Evolutionary conservation across 352 stramenopile genomes (phyloP), one percentile per base, ranked within the genome.

Genomic region (Globisporangium radiosum): DNA sequence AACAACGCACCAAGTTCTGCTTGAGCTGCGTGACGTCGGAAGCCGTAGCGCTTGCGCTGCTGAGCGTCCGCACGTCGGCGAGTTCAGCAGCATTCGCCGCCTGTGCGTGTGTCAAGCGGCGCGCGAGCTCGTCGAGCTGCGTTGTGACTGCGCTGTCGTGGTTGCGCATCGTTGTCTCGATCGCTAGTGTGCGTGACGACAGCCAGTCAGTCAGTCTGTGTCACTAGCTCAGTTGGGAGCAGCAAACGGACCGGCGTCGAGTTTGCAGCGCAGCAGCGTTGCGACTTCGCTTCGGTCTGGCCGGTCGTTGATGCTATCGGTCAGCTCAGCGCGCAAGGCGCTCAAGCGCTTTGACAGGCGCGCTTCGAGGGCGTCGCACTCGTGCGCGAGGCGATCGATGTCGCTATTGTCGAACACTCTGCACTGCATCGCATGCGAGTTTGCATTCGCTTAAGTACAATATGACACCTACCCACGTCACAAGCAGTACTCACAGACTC

Each of bases 231-330:
- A 44, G 7, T 44, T 8, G 40, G 11, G 7, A 47, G 19, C 15
- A 63, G 33, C 17, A 44, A 51, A 57, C 72, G 36, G 66, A 80
- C 75, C 55, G 0, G 70, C 63, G 56, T 81, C 70, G 62, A 84
- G 71, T 40, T 81, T 76, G 1, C 56, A 65, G 36, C 53, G 68
- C 8, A 84, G 62, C n/a, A 75, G 65, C 47, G 78, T 75, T 2
- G 47, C 42, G 1, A 71, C 9, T 10, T 81, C 74, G 15, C 36
- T 66, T 63, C 66, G 72, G 45, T 47, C 67, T 14, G 68, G 38
- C 25, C 71, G 76, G 17, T 65, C 56, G n/a, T 52, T 48, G 13
- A 72, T 66, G 2, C 8, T 44, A 9, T 57, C 25, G 10, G 57
- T 33, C 14, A 78, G 42, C 33, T 80, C 68, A 11, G 75, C 59